Conservation (phyloP, 1,284 basidiomycete genomes). For the Melampsora americana region DNA sequence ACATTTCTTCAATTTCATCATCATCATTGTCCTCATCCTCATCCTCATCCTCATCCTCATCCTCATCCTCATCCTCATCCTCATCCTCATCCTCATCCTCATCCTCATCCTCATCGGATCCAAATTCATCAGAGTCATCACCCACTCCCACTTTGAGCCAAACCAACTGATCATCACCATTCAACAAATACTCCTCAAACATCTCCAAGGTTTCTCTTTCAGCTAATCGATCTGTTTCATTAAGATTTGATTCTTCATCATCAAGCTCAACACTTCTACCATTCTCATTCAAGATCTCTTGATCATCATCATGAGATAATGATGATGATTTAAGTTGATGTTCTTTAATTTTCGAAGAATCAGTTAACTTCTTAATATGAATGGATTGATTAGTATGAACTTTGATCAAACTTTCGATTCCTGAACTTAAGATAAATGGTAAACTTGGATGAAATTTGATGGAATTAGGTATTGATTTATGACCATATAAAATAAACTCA, state of each 20-base stretch:
- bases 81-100: not conserved
- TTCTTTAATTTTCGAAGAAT: not conserved
- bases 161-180: not conserved
- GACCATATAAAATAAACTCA: slow-evolving; percentile 6
- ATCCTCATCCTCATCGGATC: not conserved
- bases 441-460: slow-evolving; percentile 20
- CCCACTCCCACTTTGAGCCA: not conserved
- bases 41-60: not conserved
- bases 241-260: not conserved
- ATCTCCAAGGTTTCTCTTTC: slow-evolving; percentile 27
- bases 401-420: slow-evolving; percentile 28
- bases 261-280: slow-evolving; percentile 17
- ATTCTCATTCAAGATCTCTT: not conserved
- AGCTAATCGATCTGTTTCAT: not conserved
- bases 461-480: slow-evolving; percentile 34
- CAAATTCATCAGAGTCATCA: not conserved
- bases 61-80: not conserved
- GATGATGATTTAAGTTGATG: not conserved
- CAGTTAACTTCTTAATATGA: not conserved
- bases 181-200: slow-evolving; percentile 13
- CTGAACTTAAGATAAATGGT: slow-evolving; percentile 22
- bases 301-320: no score
- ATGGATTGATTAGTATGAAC: not conserved
- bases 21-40: not conserved
- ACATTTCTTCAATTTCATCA: not conserved